phyloP scores from a whole-genome alignment of 1,139 yeast genomes.

The Yamadazyma aaseri region DNA sequence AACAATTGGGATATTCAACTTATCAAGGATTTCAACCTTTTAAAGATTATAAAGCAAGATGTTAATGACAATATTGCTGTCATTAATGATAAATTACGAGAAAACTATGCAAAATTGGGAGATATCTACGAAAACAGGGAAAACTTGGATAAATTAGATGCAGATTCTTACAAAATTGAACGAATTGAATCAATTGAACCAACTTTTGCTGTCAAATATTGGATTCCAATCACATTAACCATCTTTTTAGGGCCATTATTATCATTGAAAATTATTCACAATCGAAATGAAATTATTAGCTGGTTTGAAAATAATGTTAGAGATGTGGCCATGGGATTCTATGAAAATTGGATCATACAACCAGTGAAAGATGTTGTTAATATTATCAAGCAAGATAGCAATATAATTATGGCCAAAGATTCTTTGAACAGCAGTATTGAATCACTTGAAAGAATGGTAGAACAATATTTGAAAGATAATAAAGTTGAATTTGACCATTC shows the following conservation, averaged over 20 bases:
- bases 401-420: slow-evolving; percentile 72
- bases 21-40: slow-evolving; percentile 14
- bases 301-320: slow-evolving; percentile 62
- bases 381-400: slow-evolving; percentile 80
- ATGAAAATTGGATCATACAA: slow-evolving; percentile 76
- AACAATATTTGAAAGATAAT: slow-evolving; percentile 62
- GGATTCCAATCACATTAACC: slow-evolving; percentile 55
- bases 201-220: slow-evolving; percentile 51
- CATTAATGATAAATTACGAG: slow-evolving; percentile 21
- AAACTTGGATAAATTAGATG: slow-evolving; percentile 2
- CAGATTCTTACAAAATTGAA: slow-evolving; percentile 3
- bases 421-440: slow-evolving; percentile 75
- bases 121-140: slow-evolving; percentile 15
- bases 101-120: slow-evolving; percentile 24
- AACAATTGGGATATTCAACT: slow-evolving; percentile 11
- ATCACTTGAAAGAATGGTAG: slow-evolving; percentile 84
- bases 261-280: slow-evolving; percentile 41
- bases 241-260: slow-evolving; percentile 53
- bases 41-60: slow-evolving; percentile 22
- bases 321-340: slow-evolving; percentile 66
- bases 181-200: slow-evolving; percentile 42
- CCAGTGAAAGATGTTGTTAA: slow-evolving; percentile 75
- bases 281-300: slow-evolving; percentile 48
- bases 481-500: slow-evolving; percentile 21
- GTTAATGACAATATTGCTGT: slow-evolving; percentile 19